phyloP scores from a whole-genome alignment of 805 yeast species.

The Suhomyces pyralidae region DNA sequence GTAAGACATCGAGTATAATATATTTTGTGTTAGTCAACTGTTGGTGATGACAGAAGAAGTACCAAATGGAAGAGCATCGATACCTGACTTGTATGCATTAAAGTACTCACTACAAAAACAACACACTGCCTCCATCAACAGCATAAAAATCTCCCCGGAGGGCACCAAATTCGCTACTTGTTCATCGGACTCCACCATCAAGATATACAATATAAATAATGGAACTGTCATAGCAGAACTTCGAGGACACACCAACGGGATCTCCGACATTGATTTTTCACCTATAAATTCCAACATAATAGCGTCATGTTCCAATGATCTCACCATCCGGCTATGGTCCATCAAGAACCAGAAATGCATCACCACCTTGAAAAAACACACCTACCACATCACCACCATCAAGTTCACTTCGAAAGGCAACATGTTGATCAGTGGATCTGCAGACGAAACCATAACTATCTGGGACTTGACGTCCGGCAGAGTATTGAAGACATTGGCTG shows the following conservation, averaged over 20 bases:
- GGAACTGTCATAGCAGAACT: slow-evolving; percentile 34
- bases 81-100: slow-evolving; percentile 12
- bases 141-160: slow-evolving; percentile 60
- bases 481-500: slow-evolving; percentile 75
- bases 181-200: slow-evolving; percentile 28
- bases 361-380: slow-evolving; percentile 66
- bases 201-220: slow-evolving; percentile 19
- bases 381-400: slow-evolving; percentile 76
- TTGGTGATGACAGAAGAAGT: not conserved
- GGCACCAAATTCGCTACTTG: slow-evolving; percentile 56
- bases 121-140: slow-evolving; percentile 27
- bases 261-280: slow-evolving; percentile 75
- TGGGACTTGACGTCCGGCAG: slow-evolving; percentile 82
- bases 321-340: slow-evolving; percentile 73
- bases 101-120: slow-evolving; percentile 9
- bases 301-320: slow-evolving; percentile 87
- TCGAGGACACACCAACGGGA: slow-evolving; percentile 64
- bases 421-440: slow-evolving; percentile 72
- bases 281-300: slow-evolving; percentile 63
- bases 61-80: not conserved
- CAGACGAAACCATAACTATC: slow-evolving; percentile 86
- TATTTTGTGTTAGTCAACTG: too few relatives aligned
- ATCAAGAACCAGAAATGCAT: slow-evolving; percentile 48
- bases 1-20: too few relatives aligned
- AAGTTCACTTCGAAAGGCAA: slow-evolving; percentile 74